Conservation (phyloP, 2,329 filamentous ascomycete species). For the Scedosporium boydii region DNA sequence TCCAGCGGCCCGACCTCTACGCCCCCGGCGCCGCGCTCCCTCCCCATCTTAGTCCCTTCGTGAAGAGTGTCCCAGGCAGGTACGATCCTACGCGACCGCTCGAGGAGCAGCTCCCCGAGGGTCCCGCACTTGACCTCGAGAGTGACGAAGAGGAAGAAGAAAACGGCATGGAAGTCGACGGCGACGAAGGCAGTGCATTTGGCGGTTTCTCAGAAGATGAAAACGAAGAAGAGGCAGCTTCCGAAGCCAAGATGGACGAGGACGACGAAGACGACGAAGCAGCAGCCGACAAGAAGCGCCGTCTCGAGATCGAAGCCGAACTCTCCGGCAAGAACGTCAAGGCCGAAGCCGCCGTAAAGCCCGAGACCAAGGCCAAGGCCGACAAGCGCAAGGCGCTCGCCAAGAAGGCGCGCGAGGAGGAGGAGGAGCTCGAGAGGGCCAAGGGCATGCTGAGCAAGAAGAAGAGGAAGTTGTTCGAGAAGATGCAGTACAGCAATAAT, state of each 20-base stretch:
- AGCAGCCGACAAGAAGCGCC: conserved; percentile 50
- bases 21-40: conserved; percentile 82
- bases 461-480: conserved; percentile 95
- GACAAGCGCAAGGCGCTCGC: conserved; percentile 60
- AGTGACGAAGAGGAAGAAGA: conserved; percentile 41
- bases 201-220: conserved; percentile 34
- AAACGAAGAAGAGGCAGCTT: conserved; percentile 35
- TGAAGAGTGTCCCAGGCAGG: conserved; percentile 73
- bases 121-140: conserved; percentile 65
- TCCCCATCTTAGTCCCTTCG: conserved; percentile 92
- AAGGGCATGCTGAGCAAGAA: conserved; percentile 99
- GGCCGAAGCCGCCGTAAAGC: conserved; percentile 34
- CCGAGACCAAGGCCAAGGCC: conserved; percentile 50
- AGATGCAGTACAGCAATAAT: conserved; percentile 93
- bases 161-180: conserved; percentile 39
- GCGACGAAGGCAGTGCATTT: conserved; percentile 27
- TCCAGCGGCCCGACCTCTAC: conserved; percentile 80
- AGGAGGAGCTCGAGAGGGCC: conserved; percentile 81
- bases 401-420: conserved; percentile 64
- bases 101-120: conserved; percentile 80
- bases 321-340: conserved; percentile 59
- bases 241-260: conserved; percentile 33
- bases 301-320: conserved; percentile 89
- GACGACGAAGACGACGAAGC: conserved; percentile 24
- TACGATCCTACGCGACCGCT: conserved; percentile 86